phyloP scores from a whole-genome alignment of 257 asterid genomes.

The Schizonepeta tenuifolia region DNA sequence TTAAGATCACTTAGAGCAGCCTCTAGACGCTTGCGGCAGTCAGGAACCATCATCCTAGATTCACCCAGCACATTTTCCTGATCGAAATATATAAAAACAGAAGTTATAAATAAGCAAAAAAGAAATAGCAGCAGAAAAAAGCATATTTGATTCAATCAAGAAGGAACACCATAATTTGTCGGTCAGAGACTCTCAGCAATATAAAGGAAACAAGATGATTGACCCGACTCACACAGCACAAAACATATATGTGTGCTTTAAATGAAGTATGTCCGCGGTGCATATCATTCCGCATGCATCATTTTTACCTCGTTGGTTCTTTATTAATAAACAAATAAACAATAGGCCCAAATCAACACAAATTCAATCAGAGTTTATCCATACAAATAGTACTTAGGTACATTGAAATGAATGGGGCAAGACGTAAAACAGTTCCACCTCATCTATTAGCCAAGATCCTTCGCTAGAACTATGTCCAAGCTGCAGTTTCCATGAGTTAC shows the following conservation, averaged over 20 bases:
- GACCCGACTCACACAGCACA: slow-evolving; percentile 1
- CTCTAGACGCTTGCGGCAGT: slow-evolving; percentile 85
- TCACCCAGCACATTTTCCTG: slow-evolving; percentile 93
- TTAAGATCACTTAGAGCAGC: slow-evolving; percentile 76
- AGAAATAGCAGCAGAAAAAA: not conserved
- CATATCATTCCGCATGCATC: not conserved
- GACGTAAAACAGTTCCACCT: not conserved
- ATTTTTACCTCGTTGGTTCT: slow-evolving; percentile 8
- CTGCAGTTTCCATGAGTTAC: slow-evolving; percentile 4
- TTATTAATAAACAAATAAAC: not conserved
- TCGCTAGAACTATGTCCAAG: slow-evolving; percentile 1
- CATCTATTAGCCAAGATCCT: slow-evolving; percentile 3
- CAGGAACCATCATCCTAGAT: slow-evolving; percentile 97
- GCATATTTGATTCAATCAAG: slow-evolving; percentile 9
- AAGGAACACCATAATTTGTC: slow-evolving; percentile 9
- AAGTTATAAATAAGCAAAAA: slow-evolving; percentile 5
- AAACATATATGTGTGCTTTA: not conserved
- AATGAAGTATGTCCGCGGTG: not conserved
- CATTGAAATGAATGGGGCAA: not conserved
- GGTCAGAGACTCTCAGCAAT: slow-evolving; percentile 10
- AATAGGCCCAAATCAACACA: not conserved
- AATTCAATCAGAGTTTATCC: not conserved
- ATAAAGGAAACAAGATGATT: not conserved
- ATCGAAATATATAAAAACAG: slow-evolving; percentile 21
- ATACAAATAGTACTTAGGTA: not conserved